Conservation (phyloP, 2,329 filamentous ascomycete species). For the Neofusicoccum umdonicola region DNA sequence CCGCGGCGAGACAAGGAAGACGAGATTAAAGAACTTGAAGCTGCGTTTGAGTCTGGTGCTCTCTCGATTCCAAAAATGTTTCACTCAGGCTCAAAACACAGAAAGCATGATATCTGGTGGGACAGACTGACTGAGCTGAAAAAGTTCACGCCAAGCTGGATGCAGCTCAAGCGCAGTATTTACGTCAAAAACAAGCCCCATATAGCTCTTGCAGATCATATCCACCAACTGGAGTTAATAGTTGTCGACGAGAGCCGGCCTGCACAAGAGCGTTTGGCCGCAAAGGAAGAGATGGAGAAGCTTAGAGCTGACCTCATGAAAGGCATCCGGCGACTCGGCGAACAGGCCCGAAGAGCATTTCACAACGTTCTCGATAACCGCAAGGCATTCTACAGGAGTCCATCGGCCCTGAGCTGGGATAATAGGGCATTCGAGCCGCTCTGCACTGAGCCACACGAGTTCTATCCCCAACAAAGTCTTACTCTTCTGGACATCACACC, state of each 20-base stretch:
- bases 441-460: slow-evolving; percentile 56
- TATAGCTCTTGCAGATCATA: background rate
- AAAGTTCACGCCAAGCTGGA: too few relatives aligned
- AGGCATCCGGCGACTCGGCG: background rate
- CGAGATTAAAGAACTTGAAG: background rate
- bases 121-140: background rate
- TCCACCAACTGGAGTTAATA: background rate
- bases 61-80: background rate
- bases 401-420: slow-evolving; percentile 65
- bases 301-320: background rate
- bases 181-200: background rate
- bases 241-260: background rate
- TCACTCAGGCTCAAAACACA: background rate
- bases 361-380: slow-evolving; percentile 45
- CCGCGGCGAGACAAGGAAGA: slow-evolving; percentile 18
- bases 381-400: slow-evolving; percentile 49
- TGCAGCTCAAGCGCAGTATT: too few relatives aligned
- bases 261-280: background rate
- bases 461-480: slow-evolving; percentile 61
- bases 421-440: slow-evolving; percentile 70
- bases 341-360: background rate
- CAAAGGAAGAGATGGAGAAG: slow-evolving; percentile 2
- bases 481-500: slow-evolving; percentile 68
- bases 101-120: background rate
- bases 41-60: background rate